phyloP scores from a whole-genome alignment of 2,329 filamentous ascomycete genomes.

The Colletotrichum paranaense region DNA sequence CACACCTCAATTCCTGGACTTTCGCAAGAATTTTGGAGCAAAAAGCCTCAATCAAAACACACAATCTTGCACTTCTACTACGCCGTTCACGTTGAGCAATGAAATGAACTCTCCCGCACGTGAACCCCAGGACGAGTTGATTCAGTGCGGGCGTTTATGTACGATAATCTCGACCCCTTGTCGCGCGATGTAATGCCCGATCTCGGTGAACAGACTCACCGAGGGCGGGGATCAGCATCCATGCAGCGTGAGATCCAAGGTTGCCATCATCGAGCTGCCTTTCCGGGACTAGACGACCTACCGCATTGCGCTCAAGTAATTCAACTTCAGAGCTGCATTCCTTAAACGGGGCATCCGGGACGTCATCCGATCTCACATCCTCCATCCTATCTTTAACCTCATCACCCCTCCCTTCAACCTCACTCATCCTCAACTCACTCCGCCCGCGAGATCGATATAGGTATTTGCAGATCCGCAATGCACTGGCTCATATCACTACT shows the following conservation, averaged over 20 bases:
- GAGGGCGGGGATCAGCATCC: slow-evolving; percentile 24
- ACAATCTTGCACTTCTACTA: too few relatives aligned
- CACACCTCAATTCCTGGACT: too few relatives aligned
- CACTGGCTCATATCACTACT: slow-evolving; percentile 25
- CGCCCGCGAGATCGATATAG: background rate
- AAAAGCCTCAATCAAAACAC: too few relatives aligned
- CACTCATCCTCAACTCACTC: background rate
- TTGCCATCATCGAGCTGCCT: slow-evolving; percentile 20
- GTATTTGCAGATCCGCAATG: background rate
- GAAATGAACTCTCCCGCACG: too few relatives aligned
- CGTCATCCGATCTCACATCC: slow-evolving; percentile 29
- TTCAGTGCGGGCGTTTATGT: background rate
- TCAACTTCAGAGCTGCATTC: background rate
- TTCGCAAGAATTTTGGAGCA: too few relatives aligned
- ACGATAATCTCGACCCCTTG: background rate
- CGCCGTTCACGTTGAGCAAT: too few relatives aligned
- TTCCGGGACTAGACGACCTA: slow-evolving; percentile 26
- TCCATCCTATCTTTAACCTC: background rate
- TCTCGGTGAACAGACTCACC: slow-evolving; percentile 15
- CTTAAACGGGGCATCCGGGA: slow-evolving; percentile 16
- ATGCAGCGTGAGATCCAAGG: slow-evolving; percentile 24
- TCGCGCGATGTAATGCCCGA: background rate
- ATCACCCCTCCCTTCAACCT: background rate
- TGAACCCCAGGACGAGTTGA: too few relatives aligned
- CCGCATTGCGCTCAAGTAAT: background rate